Percentiles rank a stretch among this genome's conserved stretches.
These are phyloP conservation scores for Syzygium malaccense DNA, from an alignment of 441 rosid species.

Conservation along the genomic window DNA sequence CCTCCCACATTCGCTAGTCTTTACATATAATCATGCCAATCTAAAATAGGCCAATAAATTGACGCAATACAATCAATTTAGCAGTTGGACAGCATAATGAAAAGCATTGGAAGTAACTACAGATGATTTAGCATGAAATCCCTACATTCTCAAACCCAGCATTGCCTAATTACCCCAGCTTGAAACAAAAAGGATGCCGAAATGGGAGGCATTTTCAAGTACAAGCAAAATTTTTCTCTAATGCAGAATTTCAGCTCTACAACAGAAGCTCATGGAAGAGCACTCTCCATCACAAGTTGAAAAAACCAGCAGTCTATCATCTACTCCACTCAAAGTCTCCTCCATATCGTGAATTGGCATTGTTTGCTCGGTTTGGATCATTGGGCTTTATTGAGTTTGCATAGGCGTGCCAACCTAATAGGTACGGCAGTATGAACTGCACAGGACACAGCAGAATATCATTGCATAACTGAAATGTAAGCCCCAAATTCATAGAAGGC, in stretches of 20 bases:
- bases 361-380: slow-evolving; percentile 28
- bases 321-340: slow-evolving; percentile 84
- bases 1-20: neutral
- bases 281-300: neutral
- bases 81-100: neutral
- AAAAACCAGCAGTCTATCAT: slow-evolving; percentile 15
- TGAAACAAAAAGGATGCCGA: neutral
- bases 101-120: neutral
- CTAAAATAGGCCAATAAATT: neutral
- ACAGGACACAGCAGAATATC: neutral
- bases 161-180: neutral
- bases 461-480: neutral
- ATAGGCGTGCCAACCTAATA: slow-evolving; percentile 84
- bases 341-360: slow-evolving; percentile 46
- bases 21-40: neutral
- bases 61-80: neutral
- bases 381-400: slow-evolving; percentile 51
- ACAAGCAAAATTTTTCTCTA: neutral
- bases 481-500: neutral
- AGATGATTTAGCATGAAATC: neutral
- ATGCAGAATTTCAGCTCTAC: neutral
- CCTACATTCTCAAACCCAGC: neutral
- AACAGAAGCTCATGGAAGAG: neutral
- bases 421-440: slow-evolving; percentile 82
- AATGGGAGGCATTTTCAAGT: neutral